Percentiles rank a stretch among this genome's conserved stretches.
These are phyloP conservation scores for Fusarium xyrophilum DNA, from an alignment of 2,329 filamentous ascomycete species.

Conservation along the genomic window DNA sequence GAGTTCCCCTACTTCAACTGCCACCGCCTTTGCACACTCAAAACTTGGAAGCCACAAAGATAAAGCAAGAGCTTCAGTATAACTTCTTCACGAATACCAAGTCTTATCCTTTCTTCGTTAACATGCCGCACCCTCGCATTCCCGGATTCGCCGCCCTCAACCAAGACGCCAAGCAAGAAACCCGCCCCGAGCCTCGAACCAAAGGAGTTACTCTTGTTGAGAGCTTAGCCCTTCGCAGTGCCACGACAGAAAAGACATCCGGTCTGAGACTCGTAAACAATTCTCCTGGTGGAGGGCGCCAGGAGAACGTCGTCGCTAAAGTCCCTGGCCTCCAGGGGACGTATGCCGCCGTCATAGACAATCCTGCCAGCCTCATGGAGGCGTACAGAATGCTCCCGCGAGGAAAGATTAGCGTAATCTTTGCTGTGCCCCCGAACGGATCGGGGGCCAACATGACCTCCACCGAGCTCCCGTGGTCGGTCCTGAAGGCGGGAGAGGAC, in stretches of 20 bases:
- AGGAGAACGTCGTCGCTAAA: constrained; percentile 9
- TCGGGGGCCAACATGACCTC: not conserved
- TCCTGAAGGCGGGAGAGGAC: not conserved
- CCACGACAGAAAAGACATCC: not conserved
- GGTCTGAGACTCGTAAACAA: not conserved
- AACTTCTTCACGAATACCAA: not conserved
- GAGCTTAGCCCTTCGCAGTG: not conserved
- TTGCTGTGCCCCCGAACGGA: not conserved
- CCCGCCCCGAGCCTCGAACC: no score
- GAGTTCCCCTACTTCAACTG: not conserved
- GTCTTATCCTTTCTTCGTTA: not conserved
- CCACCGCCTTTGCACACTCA: no score
- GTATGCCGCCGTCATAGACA: rapidly evolving
- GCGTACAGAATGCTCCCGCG: rapidly evolving
- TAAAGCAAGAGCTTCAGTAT: no score
- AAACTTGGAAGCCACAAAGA: no score
- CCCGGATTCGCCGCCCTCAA: not conserved
- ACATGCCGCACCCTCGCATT: not conserved
- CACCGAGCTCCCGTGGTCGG: not conserved
- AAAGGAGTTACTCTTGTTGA: not conserved
- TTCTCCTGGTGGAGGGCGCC: not conserved
- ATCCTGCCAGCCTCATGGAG: rapidly evolving
- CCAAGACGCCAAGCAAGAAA: no score
- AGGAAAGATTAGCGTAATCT: rapidly evolving
- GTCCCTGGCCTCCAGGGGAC: not conserved